Conservation (phyloP, 768 basidiomycete genomes). For the Boletus subcaerulescens region DNA sequence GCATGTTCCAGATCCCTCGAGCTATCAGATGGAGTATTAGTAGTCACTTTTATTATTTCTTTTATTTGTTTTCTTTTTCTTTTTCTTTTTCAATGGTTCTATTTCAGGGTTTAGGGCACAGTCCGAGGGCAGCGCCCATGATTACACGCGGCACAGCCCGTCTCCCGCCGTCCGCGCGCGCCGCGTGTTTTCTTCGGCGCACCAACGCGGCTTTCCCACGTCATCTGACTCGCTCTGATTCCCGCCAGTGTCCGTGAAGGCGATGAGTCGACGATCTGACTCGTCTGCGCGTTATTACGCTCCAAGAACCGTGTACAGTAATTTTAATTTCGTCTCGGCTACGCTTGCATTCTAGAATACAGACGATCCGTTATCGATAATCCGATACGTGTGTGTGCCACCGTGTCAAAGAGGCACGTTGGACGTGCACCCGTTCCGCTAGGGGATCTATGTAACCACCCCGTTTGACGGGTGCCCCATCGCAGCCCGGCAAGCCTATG, state of each 20-base stretch:
- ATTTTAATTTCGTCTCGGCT: constrained; percentile 2
- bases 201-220: background rate
- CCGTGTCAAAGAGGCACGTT: too few relatives aligned
- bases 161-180: constrained; percentile 14
- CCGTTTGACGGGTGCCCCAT: too few relatives aligned
- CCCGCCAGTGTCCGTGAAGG: too few relatives aligned
- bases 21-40: background rate
- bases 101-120: constrained; percentile 27
- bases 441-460: too few relatives aligned
- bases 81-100: background rate
- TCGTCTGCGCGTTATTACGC: constrained; percentile 5
- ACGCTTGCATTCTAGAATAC: constrained; percentile 5
- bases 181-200: constrained; percentile 22
- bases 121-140: background rate
- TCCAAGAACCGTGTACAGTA: too few relatives aligned
- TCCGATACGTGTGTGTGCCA: background rate
- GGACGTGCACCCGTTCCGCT: too few relatives aligned
- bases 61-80: background rate
- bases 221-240: background rate
- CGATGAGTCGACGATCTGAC: background rate
- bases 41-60: background rate
- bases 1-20: constrained; percentile 13
- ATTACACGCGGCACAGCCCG: constrained; percentile 8
- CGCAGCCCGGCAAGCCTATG: too few relatives aligned
- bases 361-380: constrained; percentile 15